These are phyloP conservation scores for Fomitopsis palustris DNA, from an alignment of 1,284 basidiomycete species.

Conservation along the genomic window DNA sequence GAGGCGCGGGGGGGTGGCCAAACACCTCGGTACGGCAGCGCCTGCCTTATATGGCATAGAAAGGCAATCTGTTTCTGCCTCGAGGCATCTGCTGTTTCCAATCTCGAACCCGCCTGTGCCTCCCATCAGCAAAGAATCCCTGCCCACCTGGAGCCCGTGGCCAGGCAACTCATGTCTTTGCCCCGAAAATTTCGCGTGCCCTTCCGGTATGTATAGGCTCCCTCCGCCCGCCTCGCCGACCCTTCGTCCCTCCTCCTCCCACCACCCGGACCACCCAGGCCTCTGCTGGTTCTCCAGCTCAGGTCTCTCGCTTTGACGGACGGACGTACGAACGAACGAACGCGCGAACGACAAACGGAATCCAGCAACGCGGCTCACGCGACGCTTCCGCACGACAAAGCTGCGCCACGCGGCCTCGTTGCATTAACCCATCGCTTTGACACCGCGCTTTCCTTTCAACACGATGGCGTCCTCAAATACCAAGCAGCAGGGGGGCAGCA, in stretches of 20 bases:
- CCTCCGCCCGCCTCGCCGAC: background rate
- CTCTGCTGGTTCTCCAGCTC: conserved; percentile 7
- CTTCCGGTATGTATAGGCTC: conserved; percentile 10
- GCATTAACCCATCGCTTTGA: conserved; percentile 19
- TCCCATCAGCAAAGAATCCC: background rate
- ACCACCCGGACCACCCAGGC: conserved; percentile 11
- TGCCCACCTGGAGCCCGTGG: conserved; percentile 2
- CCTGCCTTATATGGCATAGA: background rate
- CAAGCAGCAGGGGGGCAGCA: conserved; percentile 17
- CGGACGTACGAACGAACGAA: background rate
- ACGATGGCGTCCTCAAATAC: conserved; percentile 31
- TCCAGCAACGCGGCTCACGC: conserved; percentile 16
- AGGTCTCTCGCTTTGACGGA: conserved; percentile 3
- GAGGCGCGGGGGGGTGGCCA: background rate
- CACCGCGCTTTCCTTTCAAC: conserved; percentile 8
- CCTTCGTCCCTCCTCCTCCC: conserved; percentile 19
- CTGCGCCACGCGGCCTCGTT: conserved; percentile 20
- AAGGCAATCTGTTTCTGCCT: conserved; percentile 1
- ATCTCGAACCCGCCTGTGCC: background rate
- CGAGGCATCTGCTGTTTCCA: conserved; percentile 3
- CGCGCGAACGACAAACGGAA: no score
- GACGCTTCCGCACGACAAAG: conserved; percentile 9
- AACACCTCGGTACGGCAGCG: background rate
- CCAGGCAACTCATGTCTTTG: conserved; percentile 1
- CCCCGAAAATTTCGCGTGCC: conserved; percentile 11